These are phyloP conservation scores for Suillus variegatus DNA, from an alignment of 768 basidiomycete species.

Conservation along the genomic window DNA sequence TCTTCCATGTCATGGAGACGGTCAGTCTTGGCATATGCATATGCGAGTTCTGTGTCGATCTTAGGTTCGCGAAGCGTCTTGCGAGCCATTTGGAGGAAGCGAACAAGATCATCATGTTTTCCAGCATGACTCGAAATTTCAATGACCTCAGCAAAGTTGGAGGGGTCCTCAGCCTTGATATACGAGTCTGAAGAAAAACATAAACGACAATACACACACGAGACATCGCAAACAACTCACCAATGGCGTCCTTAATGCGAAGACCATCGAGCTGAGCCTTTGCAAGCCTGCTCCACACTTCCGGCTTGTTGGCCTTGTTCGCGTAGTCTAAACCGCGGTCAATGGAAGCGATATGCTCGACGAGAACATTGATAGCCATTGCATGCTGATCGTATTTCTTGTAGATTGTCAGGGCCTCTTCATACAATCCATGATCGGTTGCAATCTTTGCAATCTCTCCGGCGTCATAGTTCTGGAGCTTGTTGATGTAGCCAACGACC, in stretches of 20 bases:
- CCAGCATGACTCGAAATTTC: constrained; percentile 95
- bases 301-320: constrained; percentile 93
- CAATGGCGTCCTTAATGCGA: constrained; percentile 97
- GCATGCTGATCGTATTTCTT: constrained; percentile 96
- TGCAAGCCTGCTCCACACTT: constrained; percentile 97
- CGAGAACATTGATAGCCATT: constrained; percentile 95
- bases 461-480: constrained; percentile 92
- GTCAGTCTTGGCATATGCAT: constrained; percentile 97
- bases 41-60: constrained; percentile 97
- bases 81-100: constrained; percentile 98
- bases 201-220: constrained; percentile 4
- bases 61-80: constrained; percentile 95
- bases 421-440: constrained; percentile 91
- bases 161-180: constrained; percentile 94
- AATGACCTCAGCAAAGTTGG: constrained; percentile 92
- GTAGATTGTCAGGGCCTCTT: constrained; percentile 96
- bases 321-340: constrained; percentile 97
- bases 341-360: constrained; percentile 97
- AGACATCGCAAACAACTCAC: constrained; percentile 41
- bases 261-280: constrained; percentile 98
- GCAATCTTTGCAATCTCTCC: constrained; percentile 96
- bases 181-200: constrained; percentile 71
- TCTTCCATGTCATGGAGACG: constrained; percentile 99
- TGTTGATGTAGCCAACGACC: constrained; percentile 97
- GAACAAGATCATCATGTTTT: constrained; percentile 91